A percentile compares a stretch with the other conserved stretches of the same genome.
Conservation (phyloP, 2,329 filamentous ascomycete species). For the Huntiella abstrusa region DNA sequence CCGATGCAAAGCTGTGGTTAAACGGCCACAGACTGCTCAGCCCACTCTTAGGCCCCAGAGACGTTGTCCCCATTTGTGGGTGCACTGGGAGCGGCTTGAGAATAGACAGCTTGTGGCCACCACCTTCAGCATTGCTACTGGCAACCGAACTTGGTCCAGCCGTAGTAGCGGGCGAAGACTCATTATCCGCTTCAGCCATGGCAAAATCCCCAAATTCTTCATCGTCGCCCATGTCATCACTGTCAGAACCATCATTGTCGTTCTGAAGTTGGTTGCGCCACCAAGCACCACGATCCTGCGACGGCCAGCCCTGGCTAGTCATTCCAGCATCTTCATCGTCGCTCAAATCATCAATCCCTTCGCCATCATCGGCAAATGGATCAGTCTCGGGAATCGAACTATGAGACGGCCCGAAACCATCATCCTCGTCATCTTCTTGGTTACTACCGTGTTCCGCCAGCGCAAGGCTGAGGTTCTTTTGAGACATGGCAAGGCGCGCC, state of each 20-base stretch:
- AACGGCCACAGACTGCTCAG: conserved; percentile 42
- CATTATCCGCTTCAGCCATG: conserved; percentile 34
- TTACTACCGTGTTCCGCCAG: conserved; percentile 26
- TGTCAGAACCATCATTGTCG: conserved; percentile 22
- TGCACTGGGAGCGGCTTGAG: conserved; percentile 37
- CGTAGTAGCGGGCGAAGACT: not conserved
- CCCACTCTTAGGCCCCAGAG: conserved; percentile 18
- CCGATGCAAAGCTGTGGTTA: conserved; percentile 15
- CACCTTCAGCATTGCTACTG: conserved; percentile 12
- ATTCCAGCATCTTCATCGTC: conserved; percentile 24
- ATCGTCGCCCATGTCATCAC: conserved; percentile 32
- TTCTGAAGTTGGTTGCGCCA: conserved; percentile 24
- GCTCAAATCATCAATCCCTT: conserved; percentile 35
- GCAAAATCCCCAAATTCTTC: conserved; percentile 53
- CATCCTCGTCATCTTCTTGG: conserved; percentile 19
- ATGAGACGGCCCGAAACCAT: conserved; percentile 12
- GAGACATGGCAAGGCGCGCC: conserved; percentile 61
- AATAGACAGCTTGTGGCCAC: conserved; percentile 24
- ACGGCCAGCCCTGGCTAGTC: conserved; percentile 11
- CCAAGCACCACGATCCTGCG: conserved; percentile 24
- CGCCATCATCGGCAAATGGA: conserved; percentile 37
- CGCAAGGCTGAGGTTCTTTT: conserved; percentile 37
- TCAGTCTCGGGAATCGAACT: conserved; percentile 19
- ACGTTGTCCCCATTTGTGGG: conserved; percentile 19
- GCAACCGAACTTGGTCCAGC: not conserved